Percentiles rank a stretch among this genome's conserved stretches.
These are phyloP conservation scores for Desmodesmus armatus DNA, from an alignment of 139 green algal species.

Conservation along the genomic window DNA sequence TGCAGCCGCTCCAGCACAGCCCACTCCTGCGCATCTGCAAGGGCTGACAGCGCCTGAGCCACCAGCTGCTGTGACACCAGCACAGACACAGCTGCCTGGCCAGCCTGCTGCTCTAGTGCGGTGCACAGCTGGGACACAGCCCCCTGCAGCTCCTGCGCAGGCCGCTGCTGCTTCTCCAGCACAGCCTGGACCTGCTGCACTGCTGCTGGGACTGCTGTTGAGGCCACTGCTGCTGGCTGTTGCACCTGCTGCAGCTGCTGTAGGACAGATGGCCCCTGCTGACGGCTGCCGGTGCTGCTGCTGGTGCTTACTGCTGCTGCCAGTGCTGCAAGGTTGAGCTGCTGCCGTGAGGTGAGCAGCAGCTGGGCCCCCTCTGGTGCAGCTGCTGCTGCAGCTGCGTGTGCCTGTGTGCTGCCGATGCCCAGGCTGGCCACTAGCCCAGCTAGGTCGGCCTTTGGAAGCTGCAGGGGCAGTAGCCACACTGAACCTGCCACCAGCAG, in stretches of 20 bases:
- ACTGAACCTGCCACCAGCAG: slow-evolving; percentile 13
- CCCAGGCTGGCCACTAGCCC: slow-evolving; percentile 10
- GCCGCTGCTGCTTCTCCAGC: neutral
- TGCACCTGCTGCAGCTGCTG: neutral
- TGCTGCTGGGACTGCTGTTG: neutral
- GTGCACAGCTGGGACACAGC: slow-evolving; percentile 1
- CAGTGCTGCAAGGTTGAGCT: neutral
- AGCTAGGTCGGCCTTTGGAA: slow-evolving; percentile 28
- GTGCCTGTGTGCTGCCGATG: neutral
- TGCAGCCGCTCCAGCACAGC: slow-evolving; percentile 13
- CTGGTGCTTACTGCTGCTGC: slow-evolving; percentile 16
- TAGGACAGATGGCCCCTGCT: slow-evolving; percentile 12
- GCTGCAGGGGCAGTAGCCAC: slow-evolving; percentile 23
- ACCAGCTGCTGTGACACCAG: slow-evolving; percentile 34
- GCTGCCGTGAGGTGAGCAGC: neutral
- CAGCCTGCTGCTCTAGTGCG: slow-evolving; percentile 25
- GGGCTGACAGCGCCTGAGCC: slow-evolving; percentile 21
- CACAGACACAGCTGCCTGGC: neutral
- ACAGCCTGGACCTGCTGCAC: neutral
- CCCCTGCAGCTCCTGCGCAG: slow-evolving; percentile 4
- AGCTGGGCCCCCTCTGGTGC: neutral
- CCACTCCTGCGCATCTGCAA: slow-evolving; percentile 43
- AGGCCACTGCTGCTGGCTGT: neutral
- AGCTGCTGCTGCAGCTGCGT: neutral
- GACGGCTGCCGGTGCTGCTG: neutral